phyloP scores from a whole-genome alignment of 23 red algal species.

The Gracilaria gracilis region DNA sequence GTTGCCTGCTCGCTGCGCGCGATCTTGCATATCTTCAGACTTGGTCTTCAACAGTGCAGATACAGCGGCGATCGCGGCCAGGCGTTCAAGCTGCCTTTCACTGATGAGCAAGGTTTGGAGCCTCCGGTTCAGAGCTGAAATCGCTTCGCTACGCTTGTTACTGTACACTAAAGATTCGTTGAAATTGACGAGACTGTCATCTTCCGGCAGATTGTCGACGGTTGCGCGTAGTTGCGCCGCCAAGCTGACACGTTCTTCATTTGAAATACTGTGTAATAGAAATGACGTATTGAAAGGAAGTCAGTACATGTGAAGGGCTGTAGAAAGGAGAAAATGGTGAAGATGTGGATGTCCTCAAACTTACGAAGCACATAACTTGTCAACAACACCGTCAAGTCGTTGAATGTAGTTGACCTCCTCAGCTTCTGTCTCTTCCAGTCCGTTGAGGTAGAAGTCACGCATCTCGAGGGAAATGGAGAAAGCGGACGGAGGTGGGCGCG shows the following conservation, averaged over 20 bases:
- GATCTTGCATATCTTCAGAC: constrained; percentile 84
- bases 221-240: constrained; percentile 57
- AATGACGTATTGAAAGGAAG: not conserved
- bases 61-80: constrained; percentile 87
- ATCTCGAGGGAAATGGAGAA: not conserved
- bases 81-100: constrained; percentile 50
- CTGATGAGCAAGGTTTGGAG: constrained; percentile 59
- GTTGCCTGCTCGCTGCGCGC: constrained; percentile 90
- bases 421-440: constrained; percentile 34
- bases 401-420: constrained; percentile 23
- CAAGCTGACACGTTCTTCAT: constrained; percentile 30
- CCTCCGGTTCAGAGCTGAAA: constrained; percentile 38
- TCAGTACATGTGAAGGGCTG: not conserved
- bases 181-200: constrained; percentile 1
- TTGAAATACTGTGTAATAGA: not conserved
- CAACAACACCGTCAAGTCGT: constrained; percentile 38
- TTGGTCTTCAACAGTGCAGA: constrained; percentile 73
- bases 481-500: not conserved
- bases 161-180: constrained; percentile 12
- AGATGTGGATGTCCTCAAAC: not conserved
- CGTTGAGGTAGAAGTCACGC: constrained; percentile 32
- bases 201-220: constrained; percentile 41
- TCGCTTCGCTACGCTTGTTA: constrained; percentile 43
- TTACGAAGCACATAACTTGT: constrained; percentile 44
- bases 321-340: not conserved